A percentile compares a stretch with the other conserved stretches of the same genome.
phyloP scores from a whole-genome alignment of 768 basidiomycete species.

The Pleurotus salmoneostramineus region DNA sequence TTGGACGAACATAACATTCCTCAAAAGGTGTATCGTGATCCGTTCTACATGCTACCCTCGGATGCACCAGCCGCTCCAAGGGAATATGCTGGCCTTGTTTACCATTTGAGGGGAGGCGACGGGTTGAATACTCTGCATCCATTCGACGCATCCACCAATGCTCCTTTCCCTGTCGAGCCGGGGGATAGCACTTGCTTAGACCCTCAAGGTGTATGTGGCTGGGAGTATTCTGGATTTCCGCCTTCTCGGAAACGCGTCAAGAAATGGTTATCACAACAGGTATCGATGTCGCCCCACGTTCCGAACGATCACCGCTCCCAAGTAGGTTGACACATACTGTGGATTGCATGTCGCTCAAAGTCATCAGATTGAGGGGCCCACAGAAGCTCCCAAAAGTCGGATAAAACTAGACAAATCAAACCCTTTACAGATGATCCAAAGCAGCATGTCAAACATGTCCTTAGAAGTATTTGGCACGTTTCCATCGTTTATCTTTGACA shows the following conservation, averaged over 20 bases:
- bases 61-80: conserved; percentile 69
- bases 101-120: conserved; percentile 61
- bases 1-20: conserved; percentile 47
- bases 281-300: too few relatives aligned
- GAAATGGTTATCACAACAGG: conserved; percentile 40
- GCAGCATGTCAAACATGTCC: conserved; percentile 75
- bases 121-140: conserved; percentile 55
- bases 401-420: conserved; percentile 41
- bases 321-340: conserved; percentile 25
- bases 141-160: conserved; percentile 35
- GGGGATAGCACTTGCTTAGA: conserved; percentile 12
- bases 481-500: background rate
- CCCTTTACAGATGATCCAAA: conserved; percentile 44
- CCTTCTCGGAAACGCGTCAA: conserved; percentile 55
- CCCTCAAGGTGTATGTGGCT: conserved; percentile 46
- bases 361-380: conserved; percentile 62
- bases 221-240: conserved; percentile 78
- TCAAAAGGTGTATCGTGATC: conserved; percentile 64
- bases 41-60: conserved; percentile 68
- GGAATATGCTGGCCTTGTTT: conserved; percentile 80
- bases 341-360: background rate
- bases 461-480: conserved; percentile 81
- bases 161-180: background rate
- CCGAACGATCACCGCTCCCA: conserved; percentile 39
- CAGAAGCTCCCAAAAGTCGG: conserved; percentile 70